Conservation (phyloP, 176 grass and related monocot species). For the Alopecurus myosuroides region DNA sequence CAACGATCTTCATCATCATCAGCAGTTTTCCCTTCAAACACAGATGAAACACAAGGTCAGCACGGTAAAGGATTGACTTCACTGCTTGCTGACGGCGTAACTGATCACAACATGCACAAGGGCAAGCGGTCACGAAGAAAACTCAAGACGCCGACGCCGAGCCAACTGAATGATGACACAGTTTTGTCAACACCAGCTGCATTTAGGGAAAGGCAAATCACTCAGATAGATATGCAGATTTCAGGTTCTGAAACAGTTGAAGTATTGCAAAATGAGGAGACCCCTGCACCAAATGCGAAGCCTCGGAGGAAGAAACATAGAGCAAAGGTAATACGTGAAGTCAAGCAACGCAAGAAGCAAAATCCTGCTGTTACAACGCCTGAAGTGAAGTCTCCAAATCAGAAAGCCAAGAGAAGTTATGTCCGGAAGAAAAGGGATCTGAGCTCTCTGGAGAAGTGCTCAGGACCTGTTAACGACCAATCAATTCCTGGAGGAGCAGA, state of each 20-base stretch:
- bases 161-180: slow-evolving; percentile 19
- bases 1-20: background rate
- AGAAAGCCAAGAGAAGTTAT: slow-evolving; percentile 47
- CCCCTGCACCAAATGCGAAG: slow-evolving; percentile 12
- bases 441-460: slow-evolving; percentile 17
- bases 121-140: slow-evolving; percentile 6
- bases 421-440: slow-evolving; percentile 41
- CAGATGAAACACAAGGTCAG: background rate
- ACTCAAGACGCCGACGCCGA: slow-evolving; percentile 21
- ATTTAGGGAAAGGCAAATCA: slow-evolving; percentile 23
- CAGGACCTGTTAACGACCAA: background rate
- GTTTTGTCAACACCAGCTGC: slow-evolving; percentile 19
- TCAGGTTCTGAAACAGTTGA: slow-evolving; percentile 4
- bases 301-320: slow-evolving; percentile 49
- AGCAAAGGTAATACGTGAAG: slow-evolving; percentile 61
- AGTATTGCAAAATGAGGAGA: slow-evolving; percentile 16
- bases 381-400: slow-evolving; percentile 19
- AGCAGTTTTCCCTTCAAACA: slow-evolving; percentile 1
- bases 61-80: slow-evolving; percentile 5
- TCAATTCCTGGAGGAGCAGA: slow-evolving; percentile 11
- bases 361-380: slow-evolving; percentile 30
- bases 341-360: slow-evolving; percentile 16
- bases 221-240: slow-evolving; percentile 29
- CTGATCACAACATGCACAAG: slow-evolving; percentile 17
- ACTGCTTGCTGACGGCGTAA: background rate